Base-by-base conservation (phyloP, 2,329 filamentous ascomycete species). In the Coniochaeta ligniaria region DNA sequence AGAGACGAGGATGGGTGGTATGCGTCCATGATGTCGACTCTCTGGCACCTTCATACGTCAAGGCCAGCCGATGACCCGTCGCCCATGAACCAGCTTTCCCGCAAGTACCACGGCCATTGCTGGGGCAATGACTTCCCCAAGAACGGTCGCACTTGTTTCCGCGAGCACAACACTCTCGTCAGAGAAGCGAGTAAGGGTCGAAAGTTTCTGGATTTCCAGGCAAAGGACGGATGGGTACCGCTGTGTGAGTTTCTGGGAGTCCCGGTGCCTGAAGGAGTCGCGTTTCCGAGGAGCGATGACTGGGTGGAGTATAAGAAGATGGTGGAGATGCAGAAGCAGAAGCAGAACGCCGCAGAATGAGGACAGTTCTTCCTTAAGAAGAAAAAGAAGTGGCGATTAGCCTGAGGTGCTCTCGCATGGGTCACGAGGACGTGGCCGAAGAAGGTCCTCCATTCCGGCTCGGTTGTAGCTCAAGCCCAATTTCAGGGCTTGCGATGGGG, bases 1-100 rank as follows among this genome's bases (percentile, higher is more conserved):
- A 78, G 84, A 24, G 78, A 85, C 56, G 80, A 85, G 16, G 80
- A 86, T 64, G 77, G 78, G 57, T 87, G 84, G 84, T 77, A 81
- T 67, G 76, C 76, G 63, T 81, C 72, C 60, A 75, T 73, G 73
- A 64, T 65, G 61, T 62, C 66, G 9, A 72, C 70, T 0, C 61
- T 73, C 16, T 59, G 66, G 45, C 70, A 72, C 54, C 38, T 47
- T 6, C 64, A 68, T 11, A 58, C 47, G 1, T 60, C 63, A 6
- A 63, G 62, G 41, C 63, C 65, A 3, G 14, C 47, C 1, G 60
- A 55, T 3, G 60, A 62, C 43, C 61, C 60, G 1, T 66, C 66
- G 7, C 63, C 65, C 6, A 69, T 72, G 68, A 65, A 65, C 17
- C 41, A 59, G 3, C 45, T 72, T 28, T 62, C 69, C 1, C 50